phyloP scores from a whole-genome alignment of 257 asterid species.

The Capsicum pubescens region DNA sequence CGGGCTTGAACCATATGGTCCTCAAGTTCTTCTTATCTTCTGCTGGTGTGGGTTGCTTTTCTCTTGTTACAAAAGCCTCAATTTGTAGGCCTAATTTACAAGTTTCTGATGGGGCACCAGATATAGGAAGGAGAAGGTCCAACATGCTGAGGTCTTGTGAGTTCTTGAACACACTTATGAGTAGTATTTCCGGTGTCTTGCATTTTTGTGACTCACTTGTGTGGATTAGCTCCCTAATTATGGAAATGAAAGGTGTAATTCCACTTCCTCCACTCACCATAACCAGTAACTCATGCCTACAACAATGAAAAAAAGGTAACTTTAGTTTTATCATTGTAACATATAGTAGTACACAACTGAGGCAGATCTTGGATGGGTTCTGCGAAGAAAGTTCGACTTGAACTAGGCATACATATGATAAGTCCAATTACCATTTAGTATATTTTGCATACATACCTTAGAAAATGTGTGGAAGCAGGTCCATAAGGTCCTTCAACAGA shows the following conservation, averaged over 20 bases:
- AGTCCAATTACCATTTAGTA: not conserved
- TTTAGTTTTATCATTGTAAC: not conserved
- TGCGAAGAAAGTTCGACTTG: not conserved
- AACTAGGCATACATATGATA: not conserved
- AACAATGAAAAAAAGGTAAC: not conserved
- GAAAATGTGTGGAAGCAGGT: constrained; percentile 68
- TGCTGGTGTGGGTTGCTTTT: constrained; percentile 34
- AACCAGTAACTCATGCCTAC: constrained; percentile 72
- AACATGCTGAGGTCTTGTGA: constrained; percentile 66
- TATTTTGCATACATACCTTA: constrained; percentile 47
- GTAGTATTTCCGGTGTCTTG: constrained; percentile 62
- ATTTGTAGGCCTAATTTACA: constrained; percentile 50
- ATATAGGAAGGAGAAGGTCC: constrained; percentile 67
- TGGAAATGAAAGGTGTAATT: constrained; percentile 85
- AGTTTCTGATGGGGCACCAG: constrained; percentile 47
- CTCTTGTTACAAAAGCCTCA: constrained; percentile 78
- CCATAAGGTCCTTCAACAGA: constrained; percentile 94
- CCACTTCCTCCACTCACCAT: constrained; percentile 98
- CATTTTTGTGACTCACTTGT: constrained; percentile 44
- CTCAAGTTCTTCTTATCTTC: constrained; percentile 39
- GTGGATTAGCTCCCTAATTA: constrained; percentile 68
- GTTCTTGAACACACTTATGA: constrained; percentile 72
- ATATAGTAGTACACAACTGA: not conserved
- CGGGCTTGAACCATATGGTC: constrained; percentile 66
- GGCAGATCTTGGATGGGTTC: not conserved